Evolutionary conservation across 768 basidiomycete genomes (phyloP).

Genomic region (Calocybe indica): DNA sequence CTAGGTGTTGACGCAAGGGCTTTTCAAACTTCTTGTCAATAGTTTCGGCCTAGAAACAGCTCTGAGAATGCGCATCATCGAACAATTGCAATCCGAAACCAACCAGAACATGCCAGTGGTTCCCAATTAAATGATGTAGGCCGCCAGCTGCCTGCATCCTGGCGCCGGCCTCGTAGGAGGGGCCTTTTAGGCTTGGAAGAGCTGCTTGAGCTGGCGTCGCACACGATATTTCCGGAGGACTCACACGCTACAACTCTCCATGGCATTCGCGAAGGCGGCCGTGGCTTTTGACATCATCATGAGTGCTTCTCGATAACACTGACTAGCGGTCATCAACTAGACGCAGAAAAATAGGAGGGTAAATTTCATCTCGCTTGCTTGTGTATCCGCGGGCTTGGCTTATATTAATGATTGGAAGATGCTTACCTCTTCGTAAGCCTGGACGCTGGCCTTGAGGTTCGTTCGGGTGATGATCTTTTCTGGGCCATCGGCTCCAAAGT

Average conservation of each 20-base stretch:
- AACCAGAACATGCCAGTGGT: slow-evolving; percentile 90
- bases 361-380: too few relatives aligned
- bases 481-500: slow-evolving; percentile 70
- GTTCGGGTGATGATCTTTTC: slow-evolving; percentile 78
- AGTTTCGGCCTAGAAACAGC: slow-evolving; percentile 59
- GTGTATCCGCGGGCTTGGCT: background rate
- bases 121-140: slow-evolving; percentile 85
- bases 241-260: slow-evolving; percentile 80
- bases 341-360: slow-evolving; percentile 1
- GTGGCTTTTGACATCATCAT: slow-evolving; percentile 78
- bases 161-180: slow-evolving; percentile 73
- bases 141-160: slow-evolving; percentile 83
- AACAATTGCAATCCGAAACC: slow-evolving; percentile 18
- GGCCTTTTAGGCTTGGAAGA: slow-evolving; percentile 60
- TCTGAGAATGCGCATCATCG: slow-evolving; percentile 4
- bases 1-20: slow-evolving; percentile 80
- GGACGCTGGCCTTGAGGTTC: slow-evolving; percentile 71
- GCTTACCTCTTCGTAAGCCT: slow-evolving; percentile 77
- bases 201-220: slow-evolving; percentile 1
- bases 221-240: slow-evolving; percentile 15
- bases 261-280: slow-evolving; percentile 79
- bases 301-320: slow-evolving; percentile 77
- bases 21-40: slow-evolving; percentile 87
- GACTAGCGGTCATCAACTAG: slow-evolving; percentile 71
- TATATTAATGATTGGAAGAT: slow-evolving; percentile 1